Evolutionary conservation across 2,329 filamentous ascomycete genomes (phyloP).

Genomic region (Trichoderma gracile): DNA sequence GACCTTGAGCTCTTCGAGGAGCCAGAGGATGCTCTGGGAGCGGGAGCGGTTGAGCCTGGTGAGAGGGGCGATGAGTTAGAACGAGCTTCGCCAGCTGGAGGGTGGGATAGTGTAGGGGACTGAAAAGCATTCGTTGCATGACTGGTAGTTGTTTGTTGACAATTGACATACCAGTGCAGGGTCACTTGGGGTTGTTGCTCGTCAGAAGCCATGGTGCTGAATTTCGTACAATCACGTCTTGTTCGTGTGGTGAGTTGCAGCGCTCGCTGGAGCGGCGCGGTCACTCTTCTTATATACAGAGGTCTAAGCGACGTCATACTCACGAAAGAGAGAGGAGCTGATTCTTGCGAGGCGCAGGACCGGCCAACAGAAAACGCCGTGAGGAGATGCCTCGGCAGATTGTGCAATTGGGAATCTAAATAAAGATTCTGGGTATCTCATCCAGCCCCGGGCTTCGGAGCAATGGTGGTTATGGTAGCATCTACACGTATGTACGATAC

Average conservation of each 20-base stretch:
- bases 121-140: no score
- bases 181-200: slow-evolving; percentile 55
- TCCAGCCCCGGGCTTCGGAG: no score
- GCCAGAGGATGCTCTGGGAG: slow-evolving; percentile 80
- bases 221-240: neutral
- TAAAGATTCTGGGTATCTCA: no score
- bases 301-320: neutral
- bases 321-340: neutral
- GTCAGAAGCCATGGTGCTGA: slow-evolving; percentile 27
- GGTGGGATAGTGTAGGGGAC: neutral
- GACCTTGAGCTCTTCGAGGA: slow-evolving; percentile 78
- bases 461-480: no score
- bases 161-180: slow-evolving; percentile 58
- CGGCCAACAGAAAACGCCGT: no score
- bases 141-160: neutral
- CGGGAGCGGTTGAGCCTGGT: slow-evolving; percentile 79
- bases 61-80: neutral
- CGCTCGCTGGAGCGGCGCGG: no score
- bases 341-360: no score
- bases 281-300: neutral
- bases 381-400: no score
- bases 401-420: no score
- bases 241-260: no score
- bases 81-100: neutral
- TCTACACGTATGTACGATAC: no score